Conservation (phyloP, 2,329 filamentous ascomycete genomes). For the Dothideomycetes sp. region DNA sequence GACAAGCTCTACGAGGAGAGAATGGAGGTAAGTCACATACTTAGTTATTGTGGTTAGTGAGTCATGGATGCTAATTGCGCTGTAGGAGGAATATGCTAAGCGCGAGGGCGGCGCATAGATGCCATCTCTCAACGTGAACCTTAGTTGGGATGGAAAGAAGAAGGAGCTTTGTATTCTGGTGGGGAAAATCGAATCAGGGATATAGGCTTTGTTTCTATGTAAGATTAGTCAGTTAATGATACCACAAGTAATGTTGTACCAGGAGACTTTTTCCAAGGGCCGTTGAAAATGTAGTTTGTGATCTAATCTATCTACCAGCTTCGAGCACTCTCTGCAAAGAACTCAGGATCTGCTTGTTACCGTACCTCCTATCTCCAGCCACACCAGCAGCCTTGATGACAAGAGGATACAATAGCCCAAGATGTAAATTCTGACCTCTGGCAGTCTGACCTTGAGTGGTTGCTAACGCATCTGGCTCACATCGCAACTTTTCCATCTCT, state of each 20-base stretch:
- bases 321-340: slow-evolving; percentile 34
- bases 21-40: slow-evolving; percentile 8
- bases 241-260: too few species aligned
- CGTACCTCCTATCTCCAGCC: slow-evolving; percentile 51
- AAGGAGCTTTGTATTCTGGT: too few species aligned
- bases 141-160: too few species aligned
- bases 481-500: slow-evolving; percentile 56
- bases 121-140: too few species aligned
- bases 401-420: slow-evolving; percentile 72
- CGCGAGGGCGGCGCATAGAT: slow-evolving; percentile 7
- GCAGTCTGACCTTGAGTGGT: slow-evolving; percentile 16
- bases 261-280: too few species aligned
- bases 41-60: not conserved
- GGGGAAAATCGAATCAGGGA: too few species aligned
- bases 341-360: slow-evolving; percentile 41
- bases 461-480: slow-evolving; percentile 42
- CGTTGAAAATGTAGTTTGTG: too few species aligned
- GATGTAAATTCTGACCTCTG: slow-evolving; percentile 56
- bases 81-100: slow-evolving; percentile 10
- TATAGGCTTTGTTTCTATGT: too few species aligned
- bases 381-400: slow-evolving; percentile 55
- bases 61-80: not conserved
- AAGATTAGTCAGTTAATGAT: too few species aligned
- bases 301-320: slow-evolving; percentile 12
- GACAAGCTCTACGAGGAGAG: slow-evolving; percentile 14